A percentile compares a stretch with the other conserved stretches of the same genome.
Conservation (phyloP, 352 stramenopile species). For the Pythium scleroteichum region DNA sequence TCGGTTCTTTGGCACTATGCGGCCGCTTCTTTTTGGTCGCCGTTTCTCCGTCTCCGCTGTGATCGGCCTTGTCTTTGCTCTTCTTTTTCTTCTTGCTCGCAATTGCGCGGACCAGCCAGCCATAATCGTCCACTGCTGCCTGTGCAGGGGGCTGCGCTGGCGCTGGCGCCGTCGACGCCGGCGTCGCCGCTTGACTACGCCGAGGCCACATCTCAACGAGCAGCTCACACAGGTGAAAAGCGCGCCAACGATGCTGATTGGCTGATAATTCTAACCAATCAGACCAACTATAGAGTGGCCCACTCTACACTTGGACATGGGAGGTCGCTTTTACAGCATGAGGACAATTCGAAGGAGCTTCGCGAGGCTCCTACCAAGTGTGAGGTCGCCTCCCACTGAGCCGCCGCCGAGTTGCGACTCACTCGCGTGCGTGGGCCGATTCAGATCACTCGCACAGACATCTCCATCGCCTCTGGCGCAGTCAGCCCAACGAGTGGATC, state of each 20-base stretch:
- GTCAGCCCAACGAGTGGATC: too few species aligned
- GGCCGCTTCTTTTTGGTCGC: slow-evolving; percentile 15
- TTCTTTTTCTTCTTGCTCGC: slow-evolving; percentile 24
- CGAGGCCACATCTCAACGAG: slow-evolving; percentile 25
- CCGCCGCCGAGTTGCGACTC: too few species aligned
- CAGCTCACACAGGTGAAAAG: not conserved
- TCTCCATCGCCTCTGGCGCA: too few species aligned
- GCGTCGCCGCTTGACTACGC: slow-evolving; percentile 4
- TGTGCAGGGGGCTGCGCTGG: not conserved
- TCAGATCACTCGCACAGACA: too few species aligned
- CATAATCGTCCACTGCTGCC: slow-evolving; percentile 15
- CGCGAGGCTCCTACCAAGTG: too few species aligned
- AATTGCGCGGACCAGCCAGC: slow-evolving; percentile 28
- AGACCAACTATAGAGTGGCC: not conserved
- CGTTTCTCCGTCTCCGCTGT: not conserved
- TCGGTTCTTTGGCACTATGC: not conserved
- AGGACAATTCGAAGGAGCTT: too few species aligned
- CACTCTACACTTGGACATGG: not conserved
- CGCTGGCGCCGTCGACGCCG: not conserved
- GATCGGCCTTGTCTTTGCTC: slow-evolving; percentile 10
- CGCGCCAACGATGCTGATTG: not conserved
- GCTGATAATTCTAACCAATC: not conserved
- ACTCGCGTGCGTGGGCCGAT: too few species aligned
- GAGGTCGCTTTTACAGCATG: too few species aligned
- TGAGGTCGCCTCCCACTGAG: too few species aligned